Evolutionary conservation across 176 grass and related monocot genomes (phyloP).

Genomic region (Triticum turgidum): DNA sequence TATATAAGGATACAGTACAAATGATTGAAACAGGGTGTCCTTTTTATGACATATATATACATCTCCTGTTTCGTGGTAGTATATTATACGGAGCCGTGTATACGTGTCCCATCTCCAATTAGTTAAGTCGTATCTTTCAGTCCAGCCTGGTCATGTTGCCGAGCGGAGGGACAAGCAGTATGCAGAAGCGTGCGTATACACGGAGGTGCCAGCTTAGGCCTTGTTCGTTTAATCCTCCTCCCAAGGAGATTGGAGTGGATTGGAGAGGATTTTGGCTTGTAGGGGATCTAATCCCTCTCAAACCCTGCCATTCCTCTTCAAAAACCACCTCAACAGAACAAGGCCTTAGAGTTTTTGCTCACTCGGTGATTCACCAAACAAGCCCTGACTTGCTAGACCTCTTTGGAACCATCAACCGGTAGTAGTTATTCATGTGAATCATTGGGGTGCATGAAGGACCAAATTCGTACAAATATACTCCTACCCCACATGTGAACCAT

Average conservation of each 20-base stretch:
- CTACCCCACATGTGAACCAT: too few relatives aligned
- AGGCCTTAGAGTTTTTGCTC: neutral
- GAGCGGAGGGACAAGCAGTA: neutral
- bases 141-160: neutral
- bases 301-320: too few relatives aligned
- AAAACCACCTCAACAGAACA: too few relatives aligned
- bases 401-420: neutral
- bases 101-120: neutral
- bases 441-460: constrained; percentile 15
- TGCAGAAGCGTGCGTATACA: neutral
- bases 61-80: neutral
- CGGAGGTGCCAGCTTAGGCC: neutral
- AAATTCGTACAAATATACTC: neutral
- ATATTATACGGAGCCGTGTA: neutral
- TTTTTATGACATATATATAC: neutral
- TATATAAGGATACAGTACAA: neutral
- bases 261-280: too few relatives aligned
- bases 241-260: too few relatives aligned
- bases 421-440: neutral
- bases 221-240: too few relatives aligned
- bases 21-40: constrained; percentile 23
- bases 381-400: neutral
- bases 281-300: too few relatives aligned
- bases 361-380: neutral
- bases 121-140: neutral